phyloP scores from a whole-genome alignment of 805 yeast species.

The Lachancea mirantina region DNA sequence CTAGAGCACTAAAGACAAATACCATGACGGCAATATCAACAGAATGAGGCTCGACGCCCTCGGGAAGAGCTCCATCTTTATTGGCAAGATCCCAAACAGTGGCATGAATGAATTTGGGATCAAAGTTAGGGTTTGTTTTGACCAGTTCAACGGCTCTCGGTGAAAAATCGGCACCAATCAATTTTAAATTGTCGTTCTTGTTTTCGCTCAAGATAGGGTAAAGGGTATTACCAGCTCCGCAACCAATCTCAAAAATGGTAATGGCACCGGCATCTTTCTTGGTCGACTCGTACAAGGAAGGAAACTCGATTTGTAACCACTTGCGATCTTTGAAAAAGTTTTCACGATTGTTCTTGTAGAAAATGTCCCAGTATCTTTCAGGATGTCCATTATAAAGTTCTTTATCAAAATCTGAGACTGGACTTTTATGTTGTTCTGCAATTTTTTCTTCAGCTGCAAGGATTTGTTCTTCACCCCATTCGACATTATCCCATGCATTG shows the following conservation, averaged over 20 bases:
- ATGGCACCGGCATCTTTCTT: slow-evolving; percentile 61
- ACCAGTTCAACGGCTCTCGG: slow-evolving; percentile 86
- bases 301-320: slow-evolving; percentile 94
- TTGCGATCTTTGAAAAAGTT: slow-evolving; percentile 95
- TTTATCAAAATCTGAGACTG: slow-evolving; percentile 86
- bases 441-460: slow-evolving; percentile 68
- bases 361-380: slow-evolving; percentile 90
- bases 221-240: slow-evolving; percentile 97
- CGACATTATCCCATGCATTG: slow-evolving; percentile 94
- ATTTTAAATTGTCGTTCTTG: slow-evolving; percentile 63
- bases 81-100: slow-evolving; percentile 95
- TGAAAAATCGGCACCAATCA: slow-evolving; percentile 86
- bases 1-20: slow-evolving; percentile 85
- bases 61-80: slow-evolving; percentile 66
- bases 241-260: slow-evolving; percentile 84
- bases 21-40: slow-evolving; percentile 92
- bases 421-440: slow-evolving; percentile 64
- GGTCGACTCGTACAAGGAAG: slow-evolving; percentile 72
- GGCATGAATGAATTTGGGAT: slow-evolving; percentile 60
- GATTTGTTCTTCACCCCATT: slow-evolving; percentile 90
- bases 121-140: slow-evolving; percentile 52
- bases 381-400: slow-evolving; percentile 74
- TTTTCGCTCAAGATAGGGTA: slow-evolving; percentile 83
- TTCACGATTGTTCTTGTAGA: slow-evolving; percentile 82
- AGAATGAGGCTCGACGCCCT: slow-evolving; percentile 69